Evolutionary conservation across 805 yeast species (phyloP).

Genomic region (Yamadazyma kitorensis): DNA sequence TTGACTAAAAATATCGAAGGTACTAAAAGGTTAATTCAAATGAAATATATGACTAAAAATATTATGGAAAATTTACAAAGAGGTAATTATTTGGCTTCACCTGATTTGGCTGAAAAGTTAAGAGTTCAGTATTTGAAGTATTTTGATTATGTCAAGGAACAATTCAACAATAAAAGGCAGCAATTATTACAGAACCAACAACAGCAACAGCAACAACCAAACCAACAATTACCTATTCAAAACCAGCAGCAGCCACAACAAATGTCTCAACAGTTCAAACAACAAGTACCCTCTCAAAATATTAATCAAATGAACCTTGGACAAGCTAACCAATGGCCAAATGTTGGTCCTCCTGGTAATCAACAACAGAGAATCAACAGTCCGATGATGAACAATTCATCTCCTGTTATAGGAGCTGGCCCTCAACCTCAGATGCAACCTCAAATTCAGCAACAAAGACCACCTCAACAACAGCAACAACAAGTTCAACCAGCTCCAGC

Average conservation of each 20-base stretch:
- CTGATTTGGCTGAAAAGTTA: slow-evolving; percentile 66
- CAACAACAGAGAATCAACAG: slow-evolving; percentile 6
- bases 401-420: slow-evolving; percentile 23
- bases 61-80: slow-evolving; percentile 67
- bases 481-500: slow-evolving; percentile 10
- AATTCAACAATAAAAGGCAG: slow-evolving; percentile 38
- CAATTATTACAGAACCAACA: slow-evolving; percentile 31
- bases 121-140: slow-evolving; percentile 71
- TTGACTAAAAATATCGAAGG: slow-evolving; percentile 74
- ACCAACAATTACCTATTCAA: neutral
- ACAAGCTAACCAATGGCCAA: slow-evolving; percentile 15
- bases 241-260: neutral
- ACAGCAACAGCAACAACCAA: slow-evolving; percentile 23
- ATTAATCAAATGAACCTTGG: slow-evolving; percentile 11
- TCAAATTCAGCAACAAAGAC: slow-evolving; percentile 5
- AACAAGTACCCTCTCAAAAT: slow-evolving; percentile 2
- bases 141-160: slow-evolving; percentile 71
- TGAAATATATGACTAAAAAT: slow-evolving; percentile 75
- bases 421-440: slow-evolving; percentile 16
- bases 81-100: slow-evolving; percentile 67
- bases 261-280: neutral
- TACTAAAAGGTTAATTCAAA: slow-evolving; percentile 71
- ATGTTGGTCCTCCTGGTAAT: slow-evolving; percentile 2
- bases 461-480: slow-evolving; percentile 9
- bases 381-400: slow-evolving; percentile 6